Evolutionary conservation across 2,329 filamentous ascomycete species (phyloP), one percentile per base, ranked within the genome.

Genomic region (Penicillium sp.): DNA sequence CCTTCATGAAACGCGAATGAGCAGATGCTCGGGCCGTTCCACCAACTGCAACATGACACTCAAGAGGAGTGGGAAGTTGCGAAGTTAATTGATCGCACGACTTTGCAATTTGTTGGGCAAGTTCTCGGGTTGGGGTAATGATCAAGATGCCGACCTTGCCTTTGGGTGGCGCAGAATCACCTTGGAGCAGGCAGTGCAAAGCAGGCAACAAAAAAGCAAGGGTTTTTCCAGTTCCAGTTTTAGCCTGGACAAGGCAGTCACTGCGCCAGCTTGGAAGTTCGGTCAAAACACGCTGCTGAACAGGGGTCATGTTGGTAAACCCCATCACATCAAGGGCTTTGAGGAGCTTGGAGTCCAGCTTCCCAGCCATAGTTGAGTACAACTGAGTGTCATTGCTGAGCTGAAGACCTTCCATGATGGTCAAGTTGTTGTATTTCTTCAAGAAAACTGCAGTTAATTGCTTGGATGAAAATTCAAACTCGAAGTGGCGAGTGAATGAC

Each of bases 191-290:
- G 38, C 76, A 76, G 62, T 81, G 79, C 35, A 82, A 69, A 2
- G 78, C 75, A 6, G 79, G 79, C 1, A 81, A 73, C 21, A 81
- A 67, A 58, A 81, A 81, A 8, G 78, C 79, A 23, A 80, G 70
- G 5, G 79, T 82, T 64, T 82, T 82, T 54, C 79, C 79, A 1
- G 79, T 81, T 5, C 79, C 79, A 0, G 79, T 82, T 62, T 79
- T 80, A 35, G 79, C 78, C 61, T 83, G 81, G 33, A 83, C 83
- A 35, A 84, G 77, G 60, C 81, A 83, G 65, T 84, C 82, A 47
- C 77, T 77, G 39, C 75, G 75, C 68, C 78, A 77, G 39, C 68
- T 74, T 8, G 81, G 81, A 27, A 84, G 73, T 59, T 82, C 77
- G 3, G 73, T 79, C 55, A 84, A 70, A 6, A 83, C 81, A 66